These are phyloP conservation scores for Spathaspora arborariae DNA, from an alignment of 805 yeast species.

Conservation along the genomic window DNA sequence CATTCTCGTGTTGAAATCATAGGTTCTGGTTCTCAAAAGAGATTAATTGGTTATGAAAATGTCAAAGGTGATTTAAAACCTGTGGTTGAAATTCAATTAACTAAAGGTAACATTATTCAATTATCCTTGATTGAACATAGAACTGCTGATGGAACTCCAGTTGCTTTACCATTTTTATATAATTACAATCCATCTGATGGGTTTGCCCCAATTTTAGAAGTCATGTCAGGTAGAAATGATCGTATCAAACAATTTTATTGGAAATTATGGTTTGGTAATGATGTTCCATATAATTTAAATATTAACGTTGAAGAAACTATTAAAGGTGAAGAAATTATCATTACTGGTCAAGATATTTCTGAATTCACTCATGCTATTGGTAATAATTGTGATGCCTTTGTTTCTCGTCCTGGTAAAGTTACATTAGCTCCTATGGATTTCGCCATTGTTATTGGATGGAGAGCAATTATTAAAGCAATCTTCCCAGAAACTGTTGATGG, in stretches of 20 bases:
- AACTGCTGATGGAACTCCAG: conserved; percentile 73
- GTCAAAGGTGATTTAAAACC: conserved; percentile 67
- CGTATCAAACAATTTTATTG: conserved; percentile 96
- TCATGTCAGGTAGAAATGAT: conserved; percentile 84
- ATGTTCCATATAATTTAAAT: conserved; percentile 57
- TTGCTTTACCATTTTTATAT: conserved; percentile 73
- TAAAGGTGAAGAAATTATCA: conserved; percentile 62
- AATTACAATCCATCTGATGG: conserved; percentile 81
- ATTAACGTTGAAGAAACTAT: conserved; percentile 71
- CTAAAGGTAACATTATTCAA: conserved; percentile 52
- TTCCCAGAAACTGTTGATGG: conserved; percentile 97
- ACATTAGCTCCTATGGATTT: conserved; percentile 98
- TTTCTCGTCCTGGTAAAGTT: conserved; percentile 77
- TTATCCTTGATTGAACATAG: conserved; percentile 82
- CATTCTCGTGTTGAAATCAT: conserved; percentile 60
- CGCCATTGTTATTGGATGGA: conserved; percentile 98
- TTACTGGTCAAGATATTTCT: conserved; percentile 73
- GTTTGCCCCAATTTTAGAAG: conserved; percentile 92
- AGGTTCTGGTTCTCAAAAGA: conserved; percentile 46
- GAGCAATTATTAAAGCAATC: conserved; percentile 94
- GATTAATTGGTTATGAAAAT: conserved; percentile 62
- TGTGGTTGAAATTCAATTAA: conserved; percentile 59
- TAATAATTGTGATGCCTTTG: conserved; percentile 94
- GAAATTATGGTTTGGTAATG: conserved; percentile 88
- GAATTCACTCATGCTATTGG: conserved; percentile 97